Conservation (phyloP, 176 grass and related monocot species). For the Elymus sibiricus region DNA sequence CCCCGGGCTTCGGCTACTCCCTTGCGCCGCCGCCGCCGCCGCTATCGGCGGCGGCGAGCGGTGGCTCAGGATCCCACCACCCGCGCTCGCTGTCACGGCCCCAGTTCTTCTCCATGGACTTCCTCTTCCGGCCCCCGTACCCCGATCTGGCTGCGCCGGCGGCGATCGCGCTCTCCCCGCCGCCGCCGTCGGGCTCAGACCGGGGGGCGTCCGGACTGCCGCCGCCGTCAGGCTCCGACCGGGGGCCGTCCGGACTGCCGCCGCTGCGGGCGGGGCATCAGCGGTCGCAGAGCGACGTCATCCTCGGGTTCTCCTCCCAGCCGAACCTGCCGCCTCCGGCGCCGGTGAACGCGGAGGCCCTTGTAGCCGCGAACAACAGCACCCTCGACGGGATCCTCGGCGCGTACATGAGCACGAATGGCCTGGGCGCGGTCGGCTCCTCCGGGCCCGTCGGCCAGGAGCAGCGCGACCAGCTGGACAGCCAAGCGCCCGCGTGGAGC, state of each 20-base stretch:
- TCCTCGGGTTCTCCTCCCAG: slow-evolving; percentile 14
- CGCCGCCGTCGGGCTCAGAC: neutral
- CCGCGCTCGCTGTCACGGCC: slow-evolving; percentile 29
- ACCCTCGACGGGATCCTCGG: slow-evolving; percentile 48
- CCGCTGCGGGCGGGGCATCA: slow-evolving; percentile 48
- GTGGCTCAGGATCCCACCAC: slow-evolving; percentile 30
- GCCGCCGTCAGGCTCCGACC: slow-evolving; percentile 18
- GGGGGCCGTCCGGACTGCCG: slow-evolving; percentile 19
- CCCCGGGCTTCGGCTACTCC: slow-evolving; percentile 17
- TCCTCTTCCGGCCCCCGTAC: slow-evolving; percentile 18
- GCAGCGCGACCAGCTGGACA: neutral
- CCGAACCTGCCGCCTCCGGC: neutral
- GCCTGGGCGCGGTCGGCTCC: slow-evolving; percentile 36
- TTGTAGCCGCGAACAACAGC: neutral
- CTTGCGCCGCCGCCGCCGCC: slow-evolving; percentile 16
- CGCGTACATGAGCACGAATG: slow-evolving; percentile 51
- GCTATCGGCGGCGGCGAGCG: neutral
- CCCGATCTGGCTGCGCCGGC: neutral
- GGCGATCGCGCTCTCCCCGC: slow-evolving; percentile 5
- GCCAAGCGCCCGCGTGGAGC: slow-evolving; percentile 10
- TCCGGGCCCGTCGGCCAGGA: slow-evolving; percentile 6
- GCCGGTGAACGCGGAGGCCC: slow-evolving; percentile 15
- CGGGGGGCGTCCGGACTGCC: slow-evolving; percentile 25
- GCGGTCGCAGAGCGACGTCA: slow-evolving; percentile 64
- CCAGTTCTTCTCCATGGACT: slow-evolving; percentile 38